Percentiles rank a stretch among this genome's conserved stretches.
Conservation (phyloP, 2,329 filamentous ascomycete genomes). For the Penicillium sp. region DNA sequence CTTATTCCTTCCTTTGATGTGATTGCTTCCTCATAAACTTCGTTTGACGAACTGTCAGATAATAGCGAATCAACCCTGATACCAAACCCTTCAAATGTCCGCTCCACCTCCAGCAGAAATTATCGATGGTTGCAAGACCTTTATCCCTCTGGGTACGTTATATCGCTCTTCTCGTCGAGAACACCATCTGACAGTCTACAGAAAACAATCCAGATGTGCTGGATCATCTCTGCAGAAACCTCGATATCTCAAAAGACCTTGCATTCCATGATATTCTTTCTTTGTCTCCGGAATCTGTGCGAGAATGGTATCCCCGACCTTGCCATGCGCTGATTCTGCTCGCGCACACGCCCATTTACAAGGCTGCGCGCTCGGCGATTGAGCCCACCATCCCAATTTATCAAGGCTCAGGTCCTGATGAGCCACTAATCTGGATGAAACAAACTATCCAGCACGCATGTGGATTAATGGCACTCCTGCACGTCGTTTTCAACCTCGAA, state of each 20-base stretch:
- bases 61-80: no score
- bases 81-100: slow-evolving; percentile 2
- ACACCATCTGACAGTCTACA: slow-evolving; percentile 15
- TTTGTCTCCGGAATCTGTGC: slow-evolving; percentile 55
- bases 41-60: neutral
- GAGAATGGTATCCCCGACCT: slow-evolving; percentile 55
- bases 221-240: slow-evolving; percentile 52
- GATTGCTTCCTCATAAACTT: neutral
- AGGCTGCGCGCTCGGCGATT: slow-evolving; percentile 48
- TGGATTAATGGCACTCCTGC: slow-evolving; percentile 61
- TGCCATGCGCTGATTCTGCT: slow-evolving; percentile 60
- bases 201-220: slow-evolving; percentile 63
- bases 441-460: slow-evolving; percentile 64
- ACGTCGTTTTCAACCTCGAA: slow-evolving; percentile 57
- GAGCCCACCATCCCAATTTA: slow-evolving; percentile 50
- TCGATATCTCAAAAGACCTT: slow-evolving; percentile 53
- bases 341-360: slow-evolving; percentile 50
- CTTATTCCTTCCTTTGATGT: neutral
- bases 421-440: slow-evolving; percentile 62
- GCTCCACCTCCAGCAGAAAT: slow-evolving; percentile 19
- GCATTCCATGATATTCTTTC: slow-evolving; percentile 60
- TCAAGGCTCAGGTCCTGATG: slow-evolving; percentile 49
- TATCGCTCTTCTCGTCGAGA: neutral
- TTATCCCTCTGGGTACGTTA: slow-evolving; percentile 37
- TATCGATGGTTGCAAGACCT: slow-evolving; percentile 38